Conservation (phyloP, 78 protist species). For the Dictyostelium intermedium region DNA sequence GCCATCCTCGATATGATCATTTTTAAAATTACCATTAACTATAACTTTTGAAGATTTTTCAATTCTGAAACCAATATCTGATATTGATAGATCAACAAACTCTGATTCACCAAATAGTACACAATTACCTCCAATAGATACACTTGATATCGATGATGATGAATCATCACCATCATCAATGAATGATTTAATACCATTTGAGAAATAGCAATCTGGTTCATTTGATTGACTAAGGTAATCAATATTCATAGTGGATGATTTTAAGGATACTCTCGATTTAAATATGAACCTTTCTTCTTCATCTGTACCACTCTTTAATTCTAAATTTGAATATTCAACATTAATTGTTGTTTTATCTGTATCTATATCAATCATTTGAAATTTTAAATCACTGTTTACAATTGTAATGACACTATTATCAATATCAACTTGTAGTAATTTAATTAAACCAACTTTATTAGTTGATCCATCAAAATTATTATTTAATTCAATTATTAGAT, state of each 20-base stretch:
- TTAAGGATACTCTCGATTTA: neutral
- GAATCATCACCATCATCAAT: neutral
- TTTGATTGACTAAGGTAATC: neutral
- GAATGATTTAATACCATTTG: neutral
- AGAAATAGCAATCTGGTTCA: neutral
- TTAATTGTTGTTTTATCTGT: neutral
- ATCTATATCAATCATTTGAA: neutral
- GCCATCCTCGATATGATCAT: neutral
- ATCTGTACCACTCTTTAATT: neutral
- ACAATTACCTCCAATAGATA: neutral
- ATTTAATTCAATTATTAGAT: neutral
- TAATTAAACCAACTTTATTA: neutral
- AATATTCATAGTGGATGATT: neutral
- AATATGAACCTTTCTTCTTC: neutral
- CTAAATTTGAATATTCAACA: neutral
- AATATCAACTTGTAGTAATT: neutral
- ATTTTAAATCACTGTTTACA: neutral
- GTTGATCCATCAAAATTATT: neutral
- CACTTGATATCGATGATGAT: neutral
- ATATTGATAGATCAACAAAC: neutral
- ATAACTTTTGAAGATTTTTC: neutral
- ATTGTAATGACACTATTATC: neutral
- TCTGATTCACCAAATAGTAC: neutral
- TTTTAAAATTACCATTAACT: neutral
- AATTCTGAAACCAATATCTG: neutral